These are phyloP conservation scores for Castanospermum australe DNA, from an alignment of 306 rosid genomes.

Conservation along the genomic window DNA sequence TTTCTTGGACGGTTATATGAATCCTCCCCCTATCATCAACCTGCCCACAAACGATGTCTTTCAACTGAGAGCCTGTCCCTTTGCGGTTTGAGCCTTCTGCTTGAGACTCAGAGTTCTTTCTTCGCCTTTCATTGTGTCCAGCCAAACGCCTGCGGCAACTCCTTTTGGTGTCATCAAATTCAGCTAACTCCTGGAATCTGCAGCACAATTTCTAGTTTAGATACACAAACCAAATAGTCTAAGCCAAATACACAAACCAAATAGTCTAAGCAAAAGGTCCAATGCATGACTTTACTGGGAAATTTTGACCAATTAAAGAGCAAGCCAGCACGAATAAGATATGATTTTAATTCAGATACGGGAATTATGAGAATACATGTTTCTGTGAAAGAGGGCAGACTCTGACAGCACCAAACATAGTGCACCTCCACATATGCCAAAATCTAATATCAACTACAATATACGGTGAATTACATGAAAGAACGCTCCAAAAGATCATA, in stretches of 20 bases:
- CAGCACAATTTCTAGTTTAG: neutral
- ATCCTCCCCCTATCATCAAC: slow-evolving; percentile 51
- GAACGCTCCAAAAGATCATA: neutral
- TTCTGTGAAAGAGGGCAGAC: neutral
- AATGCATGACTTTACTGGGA: neutral
- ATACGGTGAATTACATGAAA: neutral
- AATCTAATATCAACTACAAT: neutral
- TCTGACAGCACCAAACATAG: neutral
- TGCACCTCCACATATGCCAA: neutral
- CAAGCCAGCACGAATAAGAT: neutral
- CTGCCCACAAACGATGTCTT: slow-evolving; percentile 44
- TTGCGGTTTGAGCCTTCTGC: slow-evolving; percentile 56
- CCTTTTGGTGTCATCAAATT: slow-evolving; percentile 65
- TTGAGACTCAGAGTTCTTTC: slow-evolving; percentile 64
- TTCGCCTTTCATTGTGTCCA: slow-evolving; percentile 67
- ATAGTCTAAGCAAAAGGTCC: too few species aligned
- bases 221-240: neutral
- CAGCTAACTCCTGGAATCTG: slow-evolving; percentile 69
- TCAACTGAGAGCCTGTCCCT: slow-evolving; percentile 39
- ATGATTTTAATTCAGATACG: neutral
- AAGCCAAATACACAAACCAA: too few species aligned
- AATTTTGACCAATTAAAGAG: neutral
- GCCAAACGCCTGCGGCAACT: slow-evolving; percentile 79
- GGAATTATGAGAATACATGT: neutral
- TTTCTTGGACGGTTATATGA: slow-evolving; percentile 48